phyloP scores from a whole-genome alignment of 805 yeast genomes.

The Suhomyces tanzawaensis region DNA sequence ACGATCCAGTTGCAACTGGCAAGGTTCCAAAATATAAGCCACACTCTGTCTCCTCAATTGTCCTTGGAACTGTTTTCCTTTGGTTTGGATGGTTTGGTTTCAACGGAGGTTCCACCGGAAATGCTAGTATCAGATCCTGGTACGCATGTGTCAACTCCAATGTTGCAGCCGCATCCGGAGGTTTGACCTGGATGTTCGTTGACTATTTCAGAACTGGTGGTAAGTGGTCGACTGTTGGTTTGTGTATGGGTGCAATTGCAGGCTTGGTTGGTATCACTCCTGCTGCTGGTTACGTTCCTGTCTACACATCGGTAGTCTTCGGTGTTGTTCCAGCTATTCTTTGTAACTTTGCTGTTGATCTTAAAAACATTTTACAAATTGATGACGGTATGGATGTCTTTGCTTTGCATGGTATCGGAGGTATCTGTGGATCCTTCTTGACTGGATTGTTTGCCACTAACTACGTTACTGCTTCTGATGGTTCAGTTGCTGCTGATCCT shows the following conservation, averaged over 20 bases:
- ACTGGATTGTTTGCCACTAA: constrained; percentile 94
- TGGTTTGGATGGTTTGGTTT: constrained; percentile 99
- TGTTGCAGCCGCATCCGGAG: constrained; percentile 91
- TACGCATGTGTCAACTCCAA: constrained; percentile 92
- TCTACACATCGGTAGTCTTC: constrained; percentile 81
- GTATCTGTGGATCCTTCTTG: constrained; percentile 74
- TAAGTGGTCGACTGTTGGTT: constrained; percentile 90
- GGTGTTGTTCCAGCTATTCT: constrained; percentile 75
- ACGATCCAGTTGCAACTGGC: constrained; percentile 67
- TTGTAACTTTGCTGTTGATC: constrained; percentile 83
- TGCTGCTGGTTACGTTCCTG: constrained; percentile 94
- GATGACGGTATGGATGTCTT: constrained; percentile 97
- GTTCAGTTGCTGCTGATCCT: constrained; percentile 42
- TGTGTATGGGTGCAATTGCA: constrained; percentile 90
- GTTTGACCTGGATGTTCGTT: constrained; percentile 88
- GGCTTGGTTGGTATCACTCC: constrained; percentile 97
- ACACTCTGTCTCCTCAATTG: constrained; percentile 86
- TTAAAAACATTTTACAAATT: constrained; percentile 66
- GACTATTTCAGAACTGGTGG: constrained; percentile 85
- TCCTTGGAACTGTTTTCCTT: constrained; percentile 87
- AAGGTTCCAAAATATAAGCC: constrained; percentile 89
- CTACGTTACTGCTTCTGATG: constrained; percentile 83
- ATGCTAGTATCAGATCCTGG: constrained; percentile 89
- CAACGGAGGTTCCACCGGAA: constrained; percentile 98
- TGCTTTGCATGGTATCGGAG: constrained; percentile 93